A percentile compares a stretch with the other conserved stretches of the same genome.
phyloP scores from a whole-genome alignment of 1,139 yeast genomes.

The Suhomyces coccinellae region DNA sequence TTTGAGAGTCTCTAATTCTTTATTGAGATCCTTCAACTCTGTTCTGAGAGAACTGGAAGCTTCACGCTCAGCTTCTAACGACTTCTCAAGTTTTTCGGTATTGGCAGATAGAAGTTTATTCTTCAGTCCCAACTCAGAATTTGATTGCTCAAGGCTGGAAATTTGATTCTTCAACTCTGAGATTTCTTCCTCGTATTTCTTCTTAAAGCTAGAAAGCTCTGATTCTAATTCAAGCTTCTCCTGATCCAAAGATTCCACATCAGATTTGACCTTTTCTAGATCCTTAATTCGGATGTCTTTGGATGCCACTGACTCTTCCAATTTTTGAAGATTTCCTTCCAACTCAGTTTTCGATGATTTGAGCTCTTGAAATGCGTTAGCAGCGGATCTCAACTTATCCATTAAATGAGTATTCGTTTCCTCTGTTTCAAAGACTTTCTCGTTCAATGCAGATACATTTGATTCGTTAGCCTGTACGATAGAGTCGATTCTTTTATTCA shows the following conservation, averaged over 20 bases:
- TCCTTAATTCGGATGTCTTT: slow-evolving; percentile 17
- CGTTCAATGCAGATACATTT: slow-evolving; percentile 23
- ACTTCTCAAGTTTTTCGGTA: slow-evolving; percentile 13
- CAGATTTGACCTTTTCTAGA: slow-evolving; percentile 4
- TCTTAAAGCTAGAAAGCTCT: background rate
- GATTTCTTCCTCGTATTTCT: background rate
- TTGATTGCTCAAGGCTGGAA: slow-evolving; percentile 4
- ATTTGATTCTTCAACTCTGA: background rate
- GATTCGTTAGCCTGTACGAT: slow-evolving; percentile 15
- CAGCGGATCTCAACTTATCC: slow-evolving; percentile 50
- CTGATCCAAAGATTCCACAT: slow-evolving; percentile 11
- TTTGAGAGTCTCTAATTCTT: slow-evolving; percentile 4
- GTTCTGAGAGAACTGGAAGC: slow-evolving; percentile 14
- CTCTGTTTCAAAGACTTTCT: slow-evolving; percentile 30
- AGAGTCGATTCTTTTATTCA: slow-evolving; percentile 20
- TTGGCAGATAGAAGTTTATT: slow-evolving; percentile 15
- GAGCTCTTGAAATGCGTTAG: slow-evolving; percentile 43
- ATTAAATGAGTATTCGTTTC: slow-evolving; percentile 39
- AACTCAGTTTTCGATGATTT: slow-evolving; percentile 26
- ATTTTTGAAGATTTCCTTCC: slow-evolving; percentile 10
- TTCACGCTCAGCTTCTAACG: slow-evolving; percentile 2
- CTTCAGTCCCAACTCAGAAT: slow-evolving; percentile 4
- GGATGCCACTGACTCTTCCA: slow-evolving; percentile 9
- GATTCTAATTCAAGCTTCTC: slow-evolving; percentile 8
- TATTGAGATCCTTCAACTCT: slow-evolving; percentile 14